Conservation (phyloP, 148 eudicot genomes). For the Rhododendron molle region DNA sequence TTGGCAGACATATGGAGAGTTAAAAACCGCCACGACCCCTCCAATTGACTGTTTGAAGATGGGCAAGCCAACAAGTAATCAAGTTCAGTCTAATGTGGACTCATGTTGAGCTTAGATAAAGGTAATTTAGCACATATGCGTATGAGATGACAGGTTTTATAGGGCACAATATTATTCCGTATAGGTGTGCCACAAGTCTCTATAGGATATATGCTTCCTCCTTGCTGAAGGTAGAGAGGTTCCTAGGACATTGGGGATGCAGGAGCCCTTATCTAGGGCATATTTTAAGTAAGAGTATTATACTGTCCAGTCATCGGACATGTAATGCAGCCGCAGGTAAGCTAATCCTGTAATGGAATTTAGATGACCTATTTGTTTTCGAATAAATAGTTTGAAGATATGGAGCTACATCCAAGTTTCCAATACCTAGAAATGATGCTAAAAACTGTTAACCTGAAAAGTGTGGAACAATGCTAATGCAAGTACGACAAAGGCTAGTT, state of each 20-base stretch:
- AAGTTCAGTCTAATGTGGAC: constrained; percentile 46
- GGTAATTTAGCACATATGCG: neutral
- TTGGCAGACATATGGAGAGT: constrained; percentile 79
- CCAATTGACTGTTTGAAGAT: constrained; percentile 56
- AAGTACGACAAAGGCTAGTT: neutral
- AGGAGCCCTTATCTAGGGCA: neutral
- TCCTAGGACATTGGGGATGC: neutral
- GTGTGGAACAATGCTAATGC: neutral
- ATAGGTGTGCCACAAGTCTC: neutral
- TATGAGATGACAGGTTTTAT: neutral
- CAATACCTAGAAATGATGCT: neutral
- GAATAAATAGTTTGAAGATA: neutral
- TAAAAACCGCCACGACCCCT: constrained; percentile 56
- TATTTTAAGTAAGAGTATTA: neutral
- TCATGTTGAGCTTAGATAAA: constrained; percentile 34
- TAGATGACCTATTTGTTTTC: neutral
- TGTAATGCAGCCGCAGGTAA: neutral
- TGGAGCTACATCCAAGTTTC: neutral
- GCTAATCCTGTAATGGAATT: neutral
- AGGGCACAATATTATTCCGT: neutral
- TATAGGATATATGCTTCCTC: neutral
- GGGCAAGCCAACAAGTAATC: constrained; percentile 61
- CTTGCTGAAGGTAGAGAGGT: neutral
- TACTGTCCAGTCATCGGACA: neutral
- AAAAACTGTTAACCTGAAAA: neutral